Conservation (phyloP, 2,329 filamentous ascomycete genomes). For the Stemphylium vesicarium region DNA sequence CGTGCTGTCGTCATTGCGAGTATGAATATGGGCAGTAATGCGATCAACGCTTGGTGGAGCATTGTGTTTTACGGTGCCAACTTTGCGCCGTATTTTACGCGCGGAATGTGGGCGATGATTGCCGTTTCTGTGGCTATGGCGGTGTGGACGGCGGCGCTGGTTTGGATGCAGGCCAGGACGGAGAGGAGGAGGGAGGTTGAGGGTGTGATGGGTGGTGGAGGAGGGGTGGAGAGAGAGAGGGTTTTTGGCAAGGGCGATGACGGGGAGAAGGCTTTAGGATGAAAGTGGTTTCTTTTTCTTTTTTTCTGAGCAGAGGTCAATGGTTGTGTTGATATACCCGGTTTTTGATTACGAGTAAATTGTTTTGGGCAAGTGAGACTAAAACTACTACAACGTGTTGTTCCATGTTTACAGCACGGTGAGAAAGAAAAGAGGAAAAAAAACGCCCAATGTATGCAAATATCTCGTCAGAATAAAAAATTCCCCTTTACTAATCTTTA, state of each 20-base stretch:
- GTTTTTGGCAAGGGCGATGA: constrained; percentile 1
- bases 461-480: no score
- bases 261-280: background rate
- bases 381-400: no score
- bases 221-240: background rate
- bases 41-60: constrained; percentile 76
- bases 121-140: constrained; percentile 65
- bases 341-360: no score
- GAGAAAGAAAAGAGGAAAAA: no score
- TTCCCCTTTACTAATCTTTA: background rate
- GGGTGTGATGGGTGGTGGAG: background rate
- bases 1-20: constrained; percentile 71
- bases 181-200: constrained; percentile 43
- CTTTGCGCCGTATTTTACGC: constrained; percentile 70
- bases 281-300: no score
- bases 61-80: constrained; percentile 73
- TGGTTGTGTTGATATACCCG: no score
- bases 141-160: constrained; percentile 64
- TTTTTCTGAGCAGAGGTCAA: no score
- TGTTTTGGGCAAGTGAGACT: no score
- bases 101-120: constrained; percentile 79
- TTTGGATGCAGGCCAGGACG: constrained; percentile 53
- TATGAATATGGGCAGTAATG: constrained; percentile 68
- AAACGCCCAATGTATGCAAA: no score
- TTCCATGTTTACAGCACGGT: no score